Evolutionary conservation across 1,139 yeast genomes (phyloP).

Genomic region (Meyerozyma guilliermondii): DNA sequence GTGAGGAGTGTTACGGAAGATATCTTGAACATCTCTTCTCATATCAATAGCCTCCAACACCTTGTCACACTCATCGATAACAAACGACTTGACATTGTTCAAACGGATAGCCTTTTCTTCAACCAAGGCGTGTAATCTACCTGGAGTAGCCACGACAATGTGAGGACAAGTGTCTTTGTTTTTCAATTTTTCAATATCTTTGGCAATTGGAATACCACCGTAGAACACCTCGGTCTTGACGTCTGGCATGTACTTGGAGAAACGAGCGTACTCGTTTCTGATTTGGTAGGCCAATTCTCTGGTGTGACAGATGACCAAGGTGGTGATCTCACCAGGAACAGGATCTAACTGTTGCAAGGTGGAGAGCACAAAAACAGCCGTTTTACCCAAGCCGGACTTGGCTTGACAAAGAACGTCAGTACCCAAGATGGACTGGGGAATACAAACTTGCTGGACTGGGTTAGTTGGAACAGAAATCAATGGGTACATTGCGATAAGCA

Average conservation of each 20-base stretch:
- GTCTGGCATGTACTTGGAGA: slow-evolving; percentile 97
- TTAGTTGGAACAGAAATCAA: slow-evolving; percentile 10
- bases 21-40: slow-evolving; percentile 99
- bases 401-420: slow-evolving; percentile 98
- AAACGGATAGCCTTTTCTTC: slow-evolving; percentile 87
- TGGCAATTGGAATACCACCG: slow-evolving; percentile 88
- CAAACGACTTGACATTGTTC: slow-evolving; percentile 88
- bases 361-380: slow-evolving; percentile 95
- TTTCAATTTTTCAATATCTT: slow-evolving; percentile 84
- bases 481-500: background rate
- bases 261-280: slow-evolving; percentile 95
- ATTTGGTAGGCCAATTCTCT: slow-evolving; percentile 98
- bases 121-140: slow-evolving; percentile 91
- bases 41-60: slow-evolving; percentile 87
- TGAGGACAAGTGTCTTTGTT: slow-evolving; percentile 95
- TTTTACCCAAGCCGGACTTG: slow-evolving; percentile 98
- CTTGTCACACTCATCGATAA: slow-evolving; percentile 97
- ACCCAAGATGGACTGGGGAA: slow-evolving; percentile 97
- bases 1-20: slow-evolving; percentile 95
- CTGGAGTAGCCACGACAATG: slow-evolving; percentile 97
- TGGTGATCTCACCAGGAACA: slow-evolving; percentile 92
- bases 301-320: slow-evolving; percentile 93
- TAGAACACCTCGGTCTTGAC: slow-evolving; percentile 95
- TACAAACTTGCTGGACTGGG: slow-evolving; percentile 93
- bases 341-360: slow-evolving; percentile 97